Base-by-base conservation (phyloP, 2,329 filamentous ascomycete genomes). In the Gyromitra esculenta region DNA sequence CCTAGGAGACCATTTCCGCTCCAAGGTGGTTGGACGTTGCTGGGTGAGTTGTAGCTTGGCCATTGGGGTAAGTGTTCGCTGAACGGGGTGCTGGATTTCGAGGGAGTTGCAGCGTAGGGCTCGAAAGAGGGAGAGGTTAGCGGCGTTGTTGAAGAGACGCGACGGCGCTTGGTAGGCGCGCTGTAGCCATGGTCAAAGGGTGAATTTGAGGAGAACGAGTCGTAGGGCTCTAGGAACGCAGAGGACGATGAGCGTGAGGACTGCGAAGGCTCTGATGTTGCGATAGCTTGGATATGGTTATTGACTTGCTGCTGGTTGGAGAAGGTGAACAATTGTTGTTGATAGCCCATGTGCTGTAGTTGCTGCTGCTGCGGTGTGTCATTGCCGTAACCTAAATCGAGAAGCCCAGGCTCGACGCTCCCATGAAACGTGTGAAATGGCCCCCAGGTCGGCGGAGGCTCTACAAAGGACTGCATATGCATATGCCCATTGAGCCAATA, bases 221-320 rank as follows among this genome's bases (percentile, higher is more conserved):
- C 65, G 25, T 70, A 70, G 3, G 59, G n/a, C 52, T 77, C 75
- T 18, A 77, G 62, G 35, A 77, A 75, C n/a, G 57, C 35, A 18
- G 64, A 69, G n/a, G 75, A 74, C 5, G 75, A 70, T 8, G 75
- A 70, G 59, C 75, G 75, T 9, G 75, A 70, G 60, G 75, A 62
- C n/a, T 60, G 57, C 11, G 65, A 63, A 18, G 65, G 72, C 18
- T 75, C 72, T 5, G 72, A 63, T 54, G 52, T 39, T n/a, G 57
- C 65, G 52, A 65, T 56, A 13, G 5, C 21, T 7, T 64, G 68
- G 13, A 54, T 37, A 59, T 64, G 68, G 18, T 37, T 63, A 18
- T 71, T 65, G 50, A 50, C 48, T 9, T 75, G 72, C n/a, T 63
- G 71, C 9, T 56, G 66, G 54, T 39, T 52, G 15, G 65, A 39